Evolutionary conservation across 805 yeast species (phyloP), one percentile per base, ranked within the genome.

Genomic region (Hanseniaspora vineae): DNA sequence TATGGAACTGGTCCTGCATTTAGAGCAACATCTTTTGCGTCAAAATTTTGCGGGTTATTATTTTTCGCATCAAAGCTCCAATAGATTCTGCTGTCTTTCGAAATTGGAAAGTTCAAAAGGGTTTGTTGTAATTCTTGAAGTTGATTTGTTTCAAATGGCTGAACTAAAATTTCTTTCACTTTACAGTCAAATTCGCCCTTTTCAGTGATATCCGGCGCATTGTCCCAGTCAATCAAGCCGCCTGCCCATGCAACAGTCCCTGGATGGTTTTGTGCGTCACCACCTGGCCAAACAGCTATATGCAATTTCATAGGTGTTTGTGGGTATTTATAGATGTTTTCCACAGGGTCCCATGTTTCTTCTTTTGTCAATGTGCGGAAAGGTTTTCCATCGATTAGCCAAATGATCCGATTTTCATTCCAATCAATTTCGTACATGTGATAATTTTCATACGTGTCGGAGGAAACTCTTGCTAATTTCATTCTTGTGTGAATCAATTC

Each of bases 201-300:
- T 50, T 81, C 67, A 49, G 72, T 52, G 47, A 88, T 77, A 63
- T 87, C 96, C 1, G 72, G 66, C 6, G 89, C 72, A 61, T 55
- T 58, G 14, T 82, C 69, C 97, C 97, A 90, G 67, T 86, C 75
- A 48, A 90, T 77, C 10, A 52, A 66, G 60, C 97, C 97, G 58
- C 96, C 96, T 17, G 96, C 87, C 90, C 90, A 89, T 49, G 71
- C 79, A 47, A 78, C 71, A 2, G 90, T 83, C 61, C 90, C 90
- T 10, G 66, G 61, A 31, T 73, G 75, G 57, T 71, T 75, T 23
- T 64, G 52, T 17, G 70, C 58, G 48, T 66, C 68, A 52, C 89
- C 89, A 60, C 78, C 90, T 2, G 90, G 88, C 90, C 90, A 84
- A 46, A 84, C 60, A 2, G 90, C 83, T 35, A 82, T 65, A 59